Evolutionary conservation across 2,329 filamentous ascomycete genomes (phyloP).

Genomic region (Penicillium sp.): DNA sequence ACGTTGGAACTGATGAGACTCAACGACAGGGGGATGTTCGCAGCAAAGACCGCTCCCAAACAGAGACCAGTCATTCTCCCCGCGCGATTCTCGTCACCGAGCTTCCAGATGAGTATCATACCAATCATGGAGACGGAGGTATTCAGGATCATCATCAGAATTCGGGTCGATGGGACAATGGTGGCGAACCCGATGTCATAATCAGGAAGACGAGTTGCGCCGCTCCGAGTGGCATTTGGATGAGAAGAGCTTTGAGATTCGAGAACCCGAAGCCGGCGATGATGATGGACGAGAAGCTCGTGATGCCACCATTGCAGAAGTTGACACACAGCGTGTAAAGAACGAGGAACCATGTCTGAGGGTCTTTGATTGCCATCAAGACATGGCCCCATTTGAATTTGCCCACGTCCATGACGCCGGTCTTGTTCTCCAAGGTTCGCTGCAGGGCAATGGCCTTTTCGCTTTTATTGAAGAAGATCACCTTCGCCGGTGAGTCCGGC

Average conservation of each 20-base stretch:
- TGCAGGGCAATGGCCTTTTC: constrained; percentile 51
- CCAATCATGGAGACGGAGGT: constrained; percentile 30
- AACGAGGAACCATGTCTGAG: constrained; percentile 35
- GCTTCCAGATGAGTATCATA: constrained; percentile 34
- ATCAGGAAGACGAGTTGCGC: constrained; percentile 36
- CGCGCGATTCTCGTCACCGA: constrained; percentile 23
- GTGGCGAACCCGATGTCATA: constrained; percentile 30
- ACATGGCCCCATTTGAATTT: constrained; percentile 45
- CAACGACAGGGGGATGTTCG: constrained; percentile 37
- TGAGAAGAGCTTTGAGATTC: constrained; percentile 34
- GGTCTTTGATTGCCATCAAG: constrained; percentile 30
- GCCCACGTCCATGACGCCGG: constrained; percentile 54
- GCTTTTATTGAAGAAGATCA: constrained; percentile 39
- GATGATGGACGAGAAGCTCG: constrained; percentile 37
- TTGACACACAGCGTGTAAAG: constrained; percentile 35
- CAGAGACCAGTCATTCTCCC: constrained; percentile 32
- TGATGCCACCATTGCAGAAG: constrained; percentile 35
- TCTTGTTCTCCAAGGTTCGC: constrained; percentile 51
- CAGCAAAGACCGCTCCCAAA: constrained; percentile 33
- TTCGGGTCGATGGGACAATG: constrained; percentile 26
- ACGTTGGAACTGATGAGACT: constrained; percentile 38
- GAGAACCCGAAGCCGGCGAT: constrained; percentile 42
- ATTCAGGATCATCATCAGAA: constrained; percentile 36
- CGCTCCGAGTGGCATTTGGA: constrained; percentile 38
- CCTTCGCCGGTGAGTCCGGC: constrained; percentile 15